phyloP scores from a whole-genome alignment of 2,329 filamentous ascomycete genomes.

The Trichoderma guizhouense region DNA sequence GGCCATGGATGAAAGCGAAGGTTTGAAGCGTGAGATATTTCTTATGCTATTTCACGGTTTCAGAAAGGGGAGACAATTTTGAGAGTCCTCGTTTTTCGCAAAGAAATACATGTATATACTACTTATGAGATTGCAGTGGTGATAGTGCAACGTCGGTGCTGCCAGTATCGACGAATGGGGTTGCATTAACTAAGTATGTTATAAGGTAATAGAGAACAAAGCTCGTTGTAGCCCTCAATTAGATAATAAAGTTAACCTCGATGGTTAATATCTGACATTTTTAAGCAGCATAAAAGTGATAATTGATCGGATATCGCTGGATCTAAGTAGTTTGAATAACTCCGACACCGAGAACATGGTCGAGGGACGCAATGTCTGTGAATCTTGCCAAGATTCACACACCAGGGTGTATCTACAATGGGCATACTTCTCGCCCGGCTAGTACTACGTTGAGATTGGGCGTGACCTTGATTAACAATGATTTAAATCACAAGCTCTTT shows the following conservation, averaged over 20 bases:
- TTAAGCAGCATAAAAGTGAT: neutral
- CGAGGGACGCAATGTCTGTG: neutral
- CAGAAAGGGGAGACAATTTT: neutral
- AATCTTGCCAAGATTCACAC: neutral
- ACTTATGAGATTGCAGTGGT: no score
- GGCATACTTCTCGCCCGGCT: neutral
- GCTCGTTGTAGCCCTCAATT: no score
- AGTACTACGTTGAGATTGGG: neutral
- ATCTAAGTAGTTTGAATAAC: neutral
- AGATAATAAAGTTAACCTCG: neutral
- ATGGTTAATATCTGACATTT: neutral
- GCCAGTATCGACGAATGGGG: neutral
- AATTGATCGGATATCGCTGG: neutral
- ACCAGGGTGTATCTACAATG: neutral
- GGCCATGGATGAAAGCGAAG: neutral
- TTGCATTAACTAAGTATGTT: neutral
- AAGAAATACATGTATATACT: neutral
- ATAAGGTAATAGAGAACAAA: no score
- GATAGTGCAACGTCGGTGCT: no score
- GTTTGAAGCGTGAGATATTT: neutral
- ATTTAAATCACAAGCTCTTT: neutral
- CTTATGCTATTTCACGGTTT: neutral
- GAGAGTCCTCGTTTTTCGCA: neutral
- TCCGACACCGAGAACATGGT: neutral
- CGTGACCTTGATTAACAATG: neutral